Evolutionary conservation across 2,329 filamentous ascomycete species (phyloP), one percentile per base, ranked within the genome.

Genomic region (Aspergillus sp.): DNA sequence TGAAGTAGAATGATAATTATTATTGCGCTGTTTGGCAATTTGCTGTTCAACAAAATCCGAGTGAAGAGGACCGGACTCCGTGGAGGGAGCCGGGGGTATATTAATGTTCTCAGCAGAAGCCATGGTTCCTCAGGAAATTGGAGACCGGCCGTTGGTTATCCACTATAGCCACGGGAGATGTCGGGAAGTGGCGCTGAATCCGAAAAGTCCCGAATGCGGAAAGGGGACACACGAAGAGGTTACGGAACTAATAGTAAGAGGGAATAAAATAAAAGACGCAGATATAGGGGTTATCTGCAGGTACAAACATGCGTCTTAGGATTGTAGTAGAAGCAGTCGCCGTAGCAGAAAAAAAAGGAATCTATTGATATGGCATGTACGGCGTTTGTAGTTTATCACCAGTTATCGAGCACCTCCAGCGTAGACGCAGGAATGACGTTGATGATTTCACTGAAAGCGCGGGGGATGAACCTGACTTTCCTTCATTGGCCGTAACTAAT

Each of bases 1-100:
- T 46, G 78, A 80, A 51, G 75, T 73, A 40, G 77, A 81, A 57
- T 80, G 77, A 60, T 77, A 80, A 59, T 80, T 78, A 62, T 71
- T 76, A 57, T 73, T 73, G 52, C 75, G 72, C 64, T 80, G 78
- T 63, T 79, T 79, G 57, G 70, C 67, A 58, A 78, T 63, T 63
- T 79, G 76, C 56, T 80, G 76, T 68, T 74, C 70, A 63, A 72
- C 70, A 67, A 79, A 80, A 68, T 80, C 75, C 64, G 73, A 68
- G 57, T 72, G 62, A 59, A 77, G 64, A 67, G 68, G 69, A 65
- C 71, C 66, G 61, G 71, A 65, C 59, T 67, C 73, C 56, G 61
- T 48, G 50, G 64, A 63, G 73, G 66, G 62, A 56, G 29, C 49
- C 44, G 60, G 63, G 65, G 65, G 66, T 70, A 70, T 71, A 71